Conservation (phyloP, 2,329 filamentous ascomycete genomes). For the Aspergillus hiratsukae region DNA sequence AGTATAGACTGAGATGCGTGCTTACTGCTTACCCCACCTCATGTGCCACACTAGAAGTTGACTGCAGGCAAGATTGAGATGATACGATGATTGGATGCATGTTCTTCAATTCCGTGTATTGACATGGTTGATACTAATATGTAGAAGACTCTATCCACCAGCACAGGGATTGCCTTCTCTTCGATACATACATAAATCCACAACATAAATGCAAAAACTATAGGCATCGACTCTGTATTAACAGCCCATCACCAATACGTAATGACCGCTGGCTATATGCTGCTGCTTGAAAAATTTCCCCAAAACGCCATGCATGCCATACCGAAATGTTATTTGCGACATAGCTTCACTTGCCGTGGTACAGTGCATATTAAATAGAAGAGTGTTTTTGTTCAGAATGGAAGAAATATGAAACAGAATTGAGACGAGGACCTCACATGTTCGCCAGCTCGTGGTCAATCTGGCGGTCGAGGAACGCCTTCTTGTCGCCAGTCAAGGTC, state of each 20-base stretch:
- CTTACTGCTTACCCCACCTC: neutral
- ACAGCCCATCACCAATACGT: neutral
- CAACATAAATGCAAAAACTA: neutral
- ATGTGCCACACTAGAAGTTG: neutral
- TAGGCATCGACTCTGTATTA: neutral
- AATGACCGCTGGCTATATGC: neutral
- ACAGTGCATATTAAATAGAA: constrained; percentile 4
- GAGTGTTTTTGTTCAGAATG: neutral
- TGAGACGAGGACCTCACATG: constrained; percentile 57
- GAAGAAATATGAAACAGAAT: constrained; percentile 1
- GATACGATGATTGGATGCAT: neutral
- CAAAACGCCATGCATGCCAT: constrained; percentile 15
- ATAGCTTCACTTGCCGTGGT: constrained; percentile 2
- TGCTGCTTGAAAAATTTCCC: neutral
- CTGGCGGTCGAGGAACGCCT: constrained; percentile 83
- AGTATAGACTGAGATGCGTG: neutral
- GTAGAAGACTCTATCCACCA: neutral
- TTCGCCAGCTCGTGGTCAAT: constrained; percentile 92
- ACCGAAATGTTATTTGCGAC: neutral
- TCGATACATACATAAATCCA: neutral
- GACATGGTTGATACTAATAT: neutral
- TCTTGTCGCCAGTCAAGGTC: constrained; percentile 78
- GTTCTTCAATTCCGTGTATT: neutral
- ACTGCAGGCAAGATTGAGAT: neutral
- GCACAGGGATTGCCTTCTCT: neutral